Evolutionary conservation across 768 basidiomycete species (phyloP), one percentile per base, ranked within the genome.

Genomic region (Xerocomus potaroensis): DNA sequence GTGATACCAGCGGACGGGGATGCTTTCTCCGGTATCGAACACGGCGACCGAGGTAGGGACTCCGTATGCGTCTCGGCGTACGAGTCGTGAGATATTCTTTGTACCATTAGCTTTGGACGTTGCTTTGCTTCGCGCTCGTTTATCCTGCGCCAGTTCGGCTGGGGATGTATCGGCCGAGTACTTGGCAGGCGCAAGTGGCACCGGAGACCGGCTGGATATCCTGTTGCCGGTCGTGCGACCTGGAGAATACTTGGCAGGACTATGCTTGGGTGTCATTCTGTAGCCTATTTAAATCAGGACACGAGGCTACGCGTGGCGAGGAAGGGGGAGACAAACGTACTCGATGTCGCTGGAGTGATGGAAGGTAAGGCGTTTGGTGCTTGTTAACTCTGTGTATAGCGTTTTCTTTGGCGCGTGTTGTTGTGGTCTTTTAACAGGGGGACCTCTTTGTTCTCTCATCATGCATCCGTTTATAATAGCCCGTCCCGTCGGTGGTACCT

Each of bases 151-250:
- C 21, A 22, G 14, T 2, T 27, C 22, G 6, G 22, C 10, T 16
- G 40, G 16, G 24, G 42, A 15, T 4, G 32, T 36, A 14, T 39
- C 16, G 6, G 23, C 43, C 16, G 38, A 8, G 4, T 36, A 47
- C 38, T 43, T 59, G 18, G 43, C 47, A 24, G 44, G 37, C 26
- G 40, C 54, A 4, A 43, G 46, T 18, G 51, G 43, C 16, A 41
- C 41, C 2, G 48, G 34, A 9, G 51, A 27, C 3, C 61, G 43
- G n/a, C 58, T 55, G 16, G 49, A 54, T 3, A 53, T 23, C 38
- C 60, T 62, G 23, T 65, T 64, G 46, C 53, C 53, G 4, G 63
- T 57, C 4, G 26, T 21, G 41, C 58, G 55, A 32, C 53, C 51
- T 0, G 57, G 50, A 3, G 58, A 54, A 19, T 32, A 1, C 26